Evolutionary conservation across 2,329 filamentous ascomycete species (phyloP).

Genomic region (Botrytis fabae): DNA sequence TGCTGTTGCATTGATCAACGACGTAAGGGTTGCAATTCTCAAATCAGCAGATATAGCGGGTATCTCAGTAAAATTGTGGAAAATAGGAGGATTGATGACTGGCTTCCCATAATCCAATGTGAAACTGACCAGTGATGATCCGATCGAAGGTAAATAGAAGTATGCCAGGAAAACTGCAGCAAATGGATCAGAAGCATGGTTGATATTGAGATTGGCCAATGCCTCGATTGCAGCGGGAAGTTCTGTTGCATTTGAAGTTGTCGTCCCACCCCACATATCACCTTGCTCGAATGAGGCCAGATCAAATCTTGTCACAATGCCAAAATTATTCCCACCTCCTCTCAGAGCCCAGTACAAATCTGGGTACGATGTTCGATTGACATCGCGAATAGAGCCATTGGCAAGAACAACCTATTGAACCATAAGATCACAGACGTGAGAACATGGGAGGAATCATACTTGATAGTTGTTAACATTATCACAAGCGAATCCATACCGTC

Average conservation of each 20-base stretch:
- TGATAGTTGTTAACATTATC: conserved; percentile 32
- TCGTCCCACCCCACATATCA: conserved; percentile 27
- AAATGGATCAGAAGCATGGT: conserved; percentile 14
- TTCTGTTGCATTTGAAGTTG: background rate
- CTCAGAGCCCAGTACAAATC: conserved; percentile 56
- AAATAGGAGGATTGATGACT: conserved; percentile 25
- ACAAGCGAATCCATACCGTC: conserved; percentile 26
- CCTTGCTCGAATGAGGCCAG: conserved; percentile 43
- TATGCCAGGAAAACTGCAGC: conserved; percentile 7
- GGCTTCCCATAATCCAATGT: conserved; percentile 17
- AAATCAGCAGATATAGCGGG: conserved; percentile 12
- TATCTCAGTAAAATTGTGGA: conserved; percentile 27
- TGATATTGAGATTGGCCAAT: conserved; percentile 13
- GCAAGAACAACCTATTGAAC: conserved; percentile 43
- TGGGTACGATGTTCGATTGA: conserved; percentile 41
- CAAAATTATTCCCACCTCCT: conserved; percentile 46
- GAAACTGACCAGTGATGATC: background rate
- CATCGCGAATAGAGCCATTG: conserved; percentile 50
- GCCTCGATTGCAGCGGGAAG: background rate
- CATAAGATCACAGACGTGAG: background rate
- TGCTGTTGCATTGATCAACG: conserved; percentile 26
- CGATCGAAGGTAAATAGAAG: background rate
- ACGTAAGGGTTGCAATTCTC: conserved; percentile 24
- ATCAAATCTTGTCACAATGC: conserved; percentile 50
- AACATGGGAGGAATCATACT: background rate